Evolutionary conservation across 441 rosid species (phyloP), one percentile per base, ranked within the genome.

Genomic region (Capsella rubella): DNA sequence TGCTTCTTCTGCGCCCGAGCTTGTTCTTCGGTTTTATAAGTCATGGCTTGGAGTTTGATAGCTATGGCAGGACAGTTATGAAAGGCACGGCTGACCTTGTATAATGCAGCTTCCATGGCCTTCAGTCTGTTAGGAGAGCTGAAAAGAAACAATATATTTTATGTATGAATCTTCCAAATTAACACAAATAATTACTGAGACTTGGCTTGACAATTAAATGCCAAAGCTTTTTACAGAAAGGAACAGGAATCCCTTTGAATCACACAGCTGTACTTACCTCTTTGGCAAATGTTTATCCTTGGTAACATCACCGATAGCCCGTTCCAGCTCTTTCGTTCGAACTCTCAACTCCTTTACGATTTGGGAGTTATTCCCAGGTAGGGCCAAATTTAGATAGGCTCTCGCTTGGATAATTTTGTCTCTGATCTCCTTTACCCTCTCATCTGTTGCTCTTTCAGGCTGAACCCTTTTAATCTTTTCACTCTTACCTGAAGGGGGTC

Each of bases 351-450:
- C 96, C 78, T 82, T 94, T 50, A 85, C 88, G 8, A 94, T 74
- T 78, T 86, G 98, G 58, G 96, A 84, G 77, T 87, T 85, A 68
- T 89, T 85, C 54, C 86, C 89, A 37, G 93, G 82, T 11, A 89
- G 86, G 72, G 86, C 82, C 74, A 90, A 83, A 80, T 63, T 82
- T 79, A 91, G 78, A 87, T 87, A 94, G 67, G 84, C 95, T 80
- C 79, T 87, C 34, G 97, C 93, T 84, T 92, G 87, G 72, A 94
- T 81, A 43, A 94, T 72, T 78, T 87, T 89, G 85, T 91, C 97
- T 84, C 84, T 87, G 76, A 89, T 84, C 82, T 83, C 84, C 78
- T 80, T 87, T 54, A 94, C 80, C 85, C 87, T 94, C 66, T 59
- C 87, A 86, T 94, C 86, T 53, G 76, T 72, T 43, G 55, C 75